Conservation (phyloP, 2,329 filamentous ascomycete species). For the Pseudocercospora cruenta region DNA sequence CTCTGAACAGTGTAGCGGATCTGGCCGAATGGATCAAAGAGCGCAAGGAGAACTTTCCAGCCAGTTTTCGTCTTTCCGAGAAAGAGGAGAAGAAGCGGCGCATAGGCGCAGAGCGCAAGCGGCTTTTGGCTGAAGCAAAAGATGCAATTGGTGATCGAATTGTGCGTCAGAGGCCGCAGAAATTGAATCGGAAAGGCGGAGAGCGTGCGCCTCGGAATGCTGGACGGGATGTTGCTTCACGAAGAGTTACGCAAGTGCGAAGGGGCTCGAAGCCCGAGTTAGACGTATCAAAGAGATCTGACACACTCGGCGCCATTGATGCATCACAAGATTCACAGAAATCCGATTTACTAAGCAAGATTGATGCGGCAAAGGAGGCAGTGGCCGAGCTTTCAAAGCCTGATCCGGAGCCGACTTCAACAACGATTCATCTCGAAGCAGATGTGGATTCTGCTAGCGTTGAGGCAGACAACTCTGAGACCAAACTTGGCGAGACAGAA, state of each 20-base stretch:
- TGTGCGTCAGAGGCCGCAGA: not conserved
- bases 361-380: not conserved
- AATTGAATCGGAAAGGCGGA: not conserved
- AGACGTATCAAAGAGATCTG: too few species aligned
- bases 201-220: not conserved
- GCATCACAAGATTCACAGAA: not conserved
- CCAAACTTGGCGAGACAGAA: not conserved
- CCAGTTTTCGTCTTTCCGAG: conserved; percentile 68
- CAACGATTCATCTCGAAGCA: not conserved
- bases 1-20: conserved; percentile 63
- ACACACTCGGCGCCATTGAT: not conserved
- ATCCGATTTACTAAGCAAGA: not conserved
- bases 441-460: not conserved
- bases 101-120: conserved; percentile 38
- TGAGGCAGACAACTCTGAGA: not conserved
- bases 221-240: not conserved
- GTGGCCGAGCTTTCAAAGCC: not conserved
- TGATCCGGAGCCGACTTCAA: not conserved
- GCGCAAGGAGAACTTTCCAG: conserved; percentile 78
- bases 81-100: conserved; percentile 43
- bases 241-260: not conserved
- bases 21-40: conserved; percentile 80
- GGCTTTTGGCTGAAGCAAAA: conserved; percentile 37
- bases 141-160: not conserved
- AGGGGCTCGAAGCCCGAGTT: too few species aligned